Conservation (phyloP, 2,329 filamentous ascomycete species). For the Aspergillus flavus region DNA sequence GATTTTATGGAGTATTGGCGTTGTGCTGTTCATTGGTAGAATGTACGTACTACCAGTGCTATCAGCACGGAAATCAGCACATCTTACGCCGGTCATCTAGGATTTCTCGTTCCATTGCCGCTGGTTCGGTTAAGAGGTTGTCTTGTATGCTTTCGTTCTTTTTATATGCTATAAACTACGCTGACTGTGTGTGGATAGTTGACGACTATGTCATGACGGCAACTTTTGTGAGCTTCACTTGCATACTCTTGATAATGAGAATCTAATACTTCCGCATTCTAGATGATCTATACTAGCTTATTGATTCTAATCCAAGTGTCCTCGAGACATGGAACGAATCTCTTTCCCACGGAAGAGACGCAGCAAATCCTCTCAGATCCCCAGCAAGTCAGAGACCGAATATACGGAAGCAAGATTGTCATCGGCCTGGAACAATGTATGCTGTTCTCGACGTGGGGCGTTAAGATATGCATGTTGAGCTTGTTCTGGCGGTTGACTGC, state of each 20-base stretch:
- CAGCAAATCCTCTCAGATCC: constrained; percentile 34
- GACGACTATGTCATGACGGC: constrained; percentile 44
- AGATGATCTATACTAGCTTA: constrained; percentile 40
- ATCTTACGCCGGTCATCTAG: neutral
- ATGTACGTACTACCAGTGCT: constrained; percentile 25
- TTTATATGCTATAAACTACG: no score
- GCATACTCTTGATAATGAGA: no score
- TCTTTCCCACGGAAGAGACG: constrained; percentile 41
- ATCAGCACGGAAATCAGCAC: no score
- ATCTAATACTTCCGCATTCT: neutral
- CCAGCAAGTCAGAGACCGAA: constrained; percentile 45
- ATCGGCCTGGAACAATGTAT: constrained; percentile 54
- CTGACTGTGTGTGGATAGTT: constrained; percentile 19
- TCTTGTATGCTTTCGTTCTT: neutral
- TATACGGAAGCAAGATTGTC: constrained; percentile 53
- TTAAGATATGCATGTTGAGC: constrained; percentile 55
- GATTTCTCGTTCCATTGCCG: constrained; percentile 5
- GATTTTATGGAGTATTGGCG: constrained; percentile 34
- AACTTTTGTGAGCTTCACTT: constrained; percentile 35
- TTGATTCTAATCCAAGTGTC: constrained; percentile 42
- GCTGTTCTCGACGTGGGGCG: constrained; percentile 52
- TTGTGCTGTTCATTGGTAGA: constrained; percentile 32
- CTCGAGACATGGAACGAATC: constrained; percentile 40
- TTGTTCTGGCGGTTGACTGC: constrained; percentile 53
- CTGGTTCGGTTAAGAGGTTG: constrained; percentile 6